These are phyloP conservation scores for Ophiostoma quercus DNA, from an alignment of 2,329 filamentous ascomycete species.

Conservation along the genomic window DNA sequence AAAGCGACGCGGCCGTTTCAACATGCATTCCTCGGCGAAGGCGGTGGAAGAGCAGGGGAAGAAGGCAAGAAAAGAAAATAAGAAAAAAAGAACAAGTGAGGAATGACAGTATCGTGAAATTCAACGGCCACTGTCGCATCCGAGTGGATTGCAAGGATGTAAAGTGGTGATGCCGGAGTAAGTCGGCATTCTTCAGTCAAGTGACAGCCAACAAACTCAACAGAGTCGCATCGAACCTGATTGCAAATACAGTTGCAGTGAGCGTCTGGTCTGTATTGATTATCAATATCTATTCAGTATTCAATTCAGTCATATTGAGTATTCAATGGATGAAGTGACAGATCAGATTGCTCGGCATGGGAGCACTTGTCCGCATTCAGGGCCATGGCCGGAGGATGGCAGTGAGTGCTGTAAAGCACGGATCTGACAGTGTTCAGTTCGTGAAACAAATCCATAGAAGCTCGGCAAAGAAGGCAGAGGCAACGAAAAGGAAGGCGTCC, in stretches of 20 bases:
- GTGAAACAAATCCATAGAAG: not conserved
- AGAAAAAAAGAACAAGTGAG: not conserved
- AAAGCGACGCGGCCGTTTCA: not conserved
- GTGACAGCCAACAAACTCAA: not conserved
- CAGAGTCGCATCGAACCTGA: not conserved
- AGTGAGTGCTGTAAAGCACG: not conserved
- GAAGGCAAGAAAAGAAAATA: not conserved
- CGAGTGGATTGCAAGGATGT: not conserved
- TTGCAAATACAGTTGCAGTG: not conserved
- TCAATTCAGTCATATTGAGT: not conserved
- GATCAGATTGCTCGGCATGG: not conserved
- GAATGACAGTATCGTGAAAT: not conserved
- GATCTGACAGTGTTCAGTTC: not conserved
- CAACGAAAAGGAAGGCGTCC: not conserved
- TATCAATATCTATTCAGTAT: not conserved
- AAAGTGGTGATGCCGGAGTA: not conserved
- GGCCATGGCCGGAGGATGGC: not conserved
- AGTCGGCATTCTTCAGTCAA: not conserved
- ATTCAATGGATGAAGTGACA: not conserved
- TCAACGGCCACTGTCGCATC: not conserved
- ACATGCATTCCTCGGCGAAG: slow-evolving; percentile 1
- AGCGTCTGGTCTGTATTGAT: not conserved
- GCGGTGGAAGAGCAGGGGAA: not conserved
- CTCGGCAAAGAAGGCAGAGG: not conserved
- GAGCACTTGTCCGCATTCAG: not conserved